Conservation (phyloP, 1,284 basidiomycete genomes). For the Cerrena zonata region DNA sequence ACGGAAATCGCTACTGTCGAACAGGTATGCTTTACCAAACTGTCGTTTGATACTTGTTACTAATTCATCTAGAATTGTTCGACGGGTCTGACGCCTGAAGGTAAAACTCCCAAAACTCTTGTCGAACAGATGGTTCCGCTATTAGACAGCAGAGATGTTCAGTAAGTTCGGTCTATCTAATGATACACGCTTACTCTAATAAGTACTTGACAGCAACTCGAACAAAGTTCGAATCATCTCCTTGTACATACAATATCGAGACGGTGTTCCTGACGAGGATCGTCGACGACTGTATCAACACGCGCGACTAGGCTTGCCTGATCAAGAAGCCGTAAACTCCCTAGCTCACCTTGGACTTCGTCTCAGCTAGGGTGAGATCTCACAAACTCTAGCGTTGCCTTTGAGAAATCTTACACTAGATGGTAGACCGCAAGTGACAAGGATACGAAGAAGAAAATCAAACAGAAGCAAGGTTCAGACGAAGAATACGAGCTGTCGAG, state of each 20-base stretch:
- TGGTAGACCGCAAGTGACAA: conserved; percentile 61
- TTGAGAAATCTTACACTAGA: not conserved
- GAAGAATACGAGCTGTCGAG: conserved; percentile 95
- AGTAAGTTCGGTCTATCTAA: conserved; percentile 41
- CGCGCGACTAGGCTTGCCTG: conserved; percentile 81
- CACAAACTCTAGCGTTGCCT: not conserved
- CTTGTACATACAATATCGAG: conserved; percentile 90
- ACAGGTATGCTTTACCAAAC: conserved; percentile 70
- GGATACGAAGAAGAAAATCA: conserved; percentile 75
- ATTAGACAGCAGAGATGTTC: conserved; percentile 79
- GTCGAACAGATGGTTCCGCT: conserved; percentile 99
- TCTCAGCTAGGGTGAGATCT: conserved; percentile 69
- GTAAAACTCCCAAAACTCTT: conserved; percentile 84
- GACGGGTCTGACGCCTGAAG: conserved; percentile 83
- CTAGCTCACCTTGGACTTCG: conserved; percentile 79
- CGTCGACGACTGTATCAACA: conserved; percentile 92
- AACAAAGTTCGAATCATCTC: conserved; percentile 98
- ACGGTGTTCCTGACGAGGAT: conserved; percentile 97
- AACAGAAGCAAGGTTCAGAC: conserved; percentile 67
- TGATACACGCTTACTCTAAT: not conserved
- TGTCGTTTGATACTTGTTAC: conserved; percentile 6
- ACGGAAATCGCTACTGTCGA: conserved; percentile 87
- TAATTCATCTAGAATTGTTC: conserved; percentile 71
- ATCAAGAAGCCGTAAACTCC: conserved; percentile 93
- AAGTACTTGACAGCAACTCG: conserved; percentile 48